Base-by-base conservation (phyloP, 1,284 basidiomycete species). In the Papiliotrema fonsecae region DNA sequence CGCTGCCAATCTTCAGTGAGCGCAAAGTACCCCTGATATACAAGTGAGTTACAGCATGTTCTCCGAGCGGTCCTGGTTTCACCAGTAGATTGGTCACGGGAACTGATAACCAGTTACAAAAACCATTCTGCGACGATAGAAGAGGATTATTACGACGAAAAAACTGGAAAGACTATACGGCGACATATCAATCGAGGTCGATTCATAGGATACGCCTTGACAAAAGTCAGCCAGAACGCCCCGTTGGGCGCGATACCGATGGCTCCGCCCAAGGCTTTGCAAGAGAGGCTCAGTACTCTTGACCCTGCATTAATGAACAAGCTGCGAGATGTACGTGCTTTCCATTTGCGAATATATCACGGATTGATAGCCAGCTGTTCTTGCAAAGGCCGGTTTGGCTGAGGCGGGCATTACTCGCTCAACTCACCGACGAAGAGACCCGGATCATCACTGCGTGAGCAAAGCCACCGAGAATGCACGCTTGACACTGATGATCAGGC, bases 381-480 rank as follows among this genome's bases (percentile, higher is more conserved):
- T 72, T 77, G 37, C 75, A 85, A 52, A 79, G 94, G 21, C 90
- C 93, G 0, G 77, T 96, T 18, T 98, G 94, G 93, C 87, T 88
- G 1, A 81, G 92, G 13, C 77, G 81, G 46, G 87, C 87, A 0
- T 75, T 97, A 6, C 80, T 88, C 53, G 92, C 89, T 57, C 88
- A 92, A 58, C 82, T 97, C 50, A 76, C 77, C n/a, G 75, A 80
- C 0, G 69, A 77, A 0, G 87, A 70, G 13, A 39, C 50, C 13
- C 30, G 40, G 4, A 24, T 42, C 4, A 48, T 63, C 31, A 34
- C 26, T 5, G 25, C 28, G 61, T 64, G n/a, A 24, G 55, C 54
- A 13, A 16, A 16, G 88, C 57, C 41, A 27, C n/a, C 16, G 28
- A 13, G 21, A n/a, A 14, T 16, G 36, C 51, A 52, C 42, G 51